Base-by-base conservation (phyloP, 164 flowering plant genomes). In the Pachysandra terminalis region DNA sequence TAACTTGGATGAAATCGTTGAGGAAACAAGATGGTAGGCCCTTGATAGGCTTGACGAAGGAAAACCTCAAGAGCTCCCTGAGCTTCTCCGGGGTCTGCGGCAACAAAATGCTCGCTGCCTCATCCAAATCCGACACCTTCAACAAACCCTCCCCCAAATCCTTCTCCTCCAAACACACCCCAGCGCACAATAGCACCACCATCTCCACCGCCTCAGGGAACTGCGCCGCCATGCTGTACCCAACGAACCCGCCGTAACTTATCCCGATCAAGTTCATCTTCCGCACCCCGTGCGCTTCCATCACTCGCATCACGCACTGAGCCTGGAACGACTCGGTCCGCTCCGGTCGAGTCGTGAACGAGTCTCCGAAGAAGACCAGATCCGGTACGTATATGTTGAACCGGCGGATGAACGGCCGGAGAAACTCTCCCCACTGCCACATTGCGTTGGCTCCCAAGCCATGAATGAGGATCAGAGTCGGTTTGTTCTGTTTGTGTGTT, bases 21-120 rank as follows among this genome's bases (percentile, higher is more conserved):
- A 45, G 51, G 51, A 45, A 45, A 13, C 51, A 45, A 45, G 51
- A 45, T 5, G 51, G 51, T 1, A 45, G 17, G 51, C 51, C 51
- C 10, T 45, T 45, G 17, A 15, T 13, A 10, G 51, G 85, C 66
- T 71, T 75, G n/a, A 59, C 72, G 58, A 85, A 85, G 1, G 85
- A 67, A 35, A 78, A 35, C 32, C 59, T 41, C 66, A 83, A 40
- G 59, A 85, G 59, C 70, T 79, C 74, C 71, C 76, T 80, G 37
- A 85, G 56, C 73, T 79, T 78, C 61, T 77, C 80, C 23, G 89
- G 82, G 28, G 81, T 81, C 78, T 81, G 86, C 26, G 89, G 85
- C 72, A 81, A 32, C 81, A 85, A 74, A 66, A 83, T 68, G 21
- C 67, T 70, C 5, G 59, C 58, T 2, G 86, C 89, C 68, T 80